Base-by-base conservation (phyloP, 345 rosid species). In the Odontarrhena argentea region DNA sequence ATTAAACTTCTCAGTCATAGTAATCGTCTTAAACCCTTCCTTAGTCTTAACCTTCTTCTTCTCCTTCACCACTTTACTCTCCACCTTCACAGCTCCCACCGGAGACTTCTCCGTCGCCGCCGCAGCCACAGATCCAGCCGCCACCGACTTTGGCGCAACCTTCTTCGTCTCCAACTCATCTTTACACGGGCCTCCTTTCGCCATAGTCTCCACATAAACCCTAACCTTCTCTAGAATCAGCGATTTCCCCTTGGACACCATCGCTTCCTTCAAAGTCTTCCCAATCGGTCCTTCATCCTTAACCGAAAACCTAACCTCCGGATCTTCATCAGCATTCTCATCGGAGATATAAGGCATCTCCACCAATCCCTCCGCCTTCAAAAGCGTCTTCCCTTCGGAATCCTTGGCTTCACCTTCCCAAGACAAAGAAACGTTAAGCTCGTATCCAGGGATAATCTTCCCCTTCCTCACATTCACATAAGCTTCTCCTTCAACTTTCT, bases 361-460 rank as follows among this genome's bases (percentile, higher is more conserved):
- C 0, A 88, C 86, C 40, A 76, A 63, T 6, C 99, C 99, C 0
- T 91, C 96, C 5, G 80, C 87, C 57, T 84, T 84, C 73, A 76
- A 55, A 35, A 88, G 55, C 4, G 80, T 63, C 36, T 77, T 83
- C 1, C 96, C 97, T 4, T 87, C 93, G 7, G 83, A 53, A 55
- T 91, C 96, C 57, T 79, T 84, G 0, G 93, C 96, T 69, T 86
- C 93, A 11, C 99, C 99, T 66, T 91, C 87, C 99, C 97, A 95
- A 3, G 87, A 82, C 4, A 91, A 5, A 10, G 76, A 46, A 3
- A 95, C 82, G 63, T 69, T 82, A 69, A 91, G 74, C 44, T 95
- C 99, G 44, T 95, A 95, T 0, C 99, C 99, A 8, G 99, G 99
- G 22, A 95, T 95, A 37, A 95, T 84, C 70, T 91, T 95, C 2